These are phyloP conservation scores for Hypomontagnella submonticulosa DNA, from an alignment of 495 filamentous ascomycete species.

Conservation along the genomic window DNA sequence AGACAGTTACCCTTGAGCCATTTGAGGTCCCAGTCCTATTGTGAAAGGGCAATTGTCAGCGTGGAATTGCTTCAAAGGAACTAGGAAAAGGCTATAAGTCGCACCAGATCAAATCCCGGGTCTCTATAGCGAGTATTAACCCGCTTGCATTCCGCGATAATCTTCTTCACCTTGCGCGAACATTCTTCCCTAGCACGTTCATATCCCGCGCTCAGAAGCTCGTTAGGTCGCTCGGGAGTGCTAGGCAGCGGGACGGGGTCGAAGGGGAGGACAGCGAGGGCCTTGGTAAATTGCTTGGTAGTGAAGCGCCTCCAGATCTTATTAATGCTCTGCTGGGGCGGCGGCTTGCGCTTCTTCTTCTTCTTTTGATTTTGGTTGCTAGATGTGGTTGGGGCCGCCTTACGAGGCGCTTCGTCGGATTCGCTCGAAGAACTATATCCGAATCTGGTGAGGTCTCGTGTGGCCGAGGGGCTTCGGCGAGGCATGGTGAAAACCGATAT, in stretches of 20 bases:
- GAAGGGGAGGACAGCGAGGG: conserved; percentile 59
- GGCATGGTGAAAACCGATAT: conserved; percentile 18
- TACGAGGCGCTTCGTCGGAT: conserved; percentile 49
- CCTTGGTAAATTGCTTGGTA: conserved; percentile 66
- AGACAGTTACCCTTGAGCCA: conserved; percentile 60
- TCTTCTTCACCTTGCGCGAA: conserved; percentile 81
- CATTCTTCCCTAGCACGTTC: conserved; percentile 81
- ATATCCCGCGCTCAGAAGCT: conserved; percentile 68
- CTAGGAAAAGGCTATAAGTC: conserved; percentile 47
- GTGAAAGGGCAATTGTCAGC: conserved; percentile 35
- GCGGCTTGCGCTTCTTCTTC: conserved; percentile 66
- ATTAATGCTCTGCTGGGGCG: conserved; percentile 80
- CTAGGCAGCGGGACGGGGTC: conserved; percentile 59
- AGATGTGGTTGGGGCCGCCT: conserved; percentile 32
- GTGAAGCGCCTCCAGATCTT: conserved; percentile 85
- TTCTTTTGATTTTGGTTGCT: conserved; percentile 52
- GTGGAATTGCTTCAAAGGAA: conserved; percentile 40
- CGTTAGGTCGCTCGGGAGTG: conserved; percentile 58
- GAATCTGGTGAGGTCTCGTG: conserved; percentile 42
- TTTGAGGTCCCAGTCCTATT: conserved; percentile 63
- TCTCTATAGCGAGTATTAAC: conserved; percentile 93
- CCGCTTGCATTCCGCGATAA: conserved; percentile 83
- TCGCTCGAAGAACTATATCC: conserved; percentile 53
- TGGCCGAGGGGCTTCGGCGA: not conserved
- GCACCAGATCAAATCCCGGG: conserved; percentile 83